These are phyloP conservation scores for Dissophora globulifera DNA, from an alignment of 192 early-diverging fungal species.

Conservation along the genomic window DNA sequence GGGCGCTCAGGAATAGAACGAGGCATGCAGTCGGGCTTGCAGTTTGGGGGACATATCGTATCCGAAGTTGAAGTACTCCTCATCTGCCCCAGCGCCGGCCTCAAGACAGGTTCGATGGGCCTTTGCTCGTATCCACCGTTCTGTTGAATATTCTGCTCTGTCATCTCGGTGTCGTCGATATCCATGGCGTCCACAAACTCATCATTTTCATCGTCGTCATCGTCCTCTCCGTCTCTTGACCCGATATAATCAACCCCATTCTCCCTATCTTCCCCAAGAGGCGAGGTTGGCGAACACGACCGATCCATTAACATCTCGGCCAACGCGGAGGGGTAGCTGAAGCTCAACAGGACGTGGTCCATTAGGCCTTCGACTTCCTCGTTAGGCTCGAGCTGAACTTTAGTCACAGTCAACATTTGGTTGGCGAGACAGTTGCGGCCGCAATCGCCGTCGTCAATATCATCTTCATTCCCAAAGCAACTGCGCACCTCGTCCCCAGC, in stretches of 20 bases:
- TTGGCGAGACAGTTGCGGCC: slow-evolving; percentile 43
- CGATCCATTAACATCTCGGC: slow-evolving; percentile 4
- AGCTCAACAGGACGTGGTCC: slow-evolving; percentile 20
- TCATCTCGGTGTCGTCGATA: neutral
- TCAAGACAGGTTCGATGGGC: no score
- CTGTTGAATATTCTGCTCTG: no score
- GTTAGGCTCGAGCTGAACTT: slow-evolving; percentile 19
- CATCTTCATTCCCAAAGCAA: no score
- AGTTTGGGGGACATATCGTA: no score
- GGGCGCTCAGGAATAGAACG: no score
- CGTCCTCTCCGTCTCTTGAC: neutral
- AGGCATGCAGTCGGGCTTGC: no score
- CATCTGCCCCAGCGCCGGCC: no score
- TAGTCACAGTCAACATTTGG: slow-evolving; percentile 17
- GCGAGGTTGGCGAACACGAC: neutral
- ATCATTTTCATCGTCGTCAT: neutral
- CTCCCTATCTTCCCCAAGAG: neutral
- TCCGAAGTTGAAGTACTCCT: no score
- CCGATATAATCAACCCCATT: no score
- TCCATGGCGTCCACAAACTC: slow-evolving; percentile 16
- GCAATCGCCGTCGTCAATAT: slow-evolving; percentile 10
- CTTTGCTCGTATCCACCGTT: no score
- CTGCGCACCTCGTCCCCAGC: no score
- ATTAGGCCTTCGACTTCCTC: slow-evolving; percentile 3
- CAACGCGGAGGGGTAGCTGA: slow-evolving; percentile 29